A percentile compares a stretch with the other conserved stretches of the same genome.
These are phyloP conservation scores for Capsicum baccatum DNA, from an alignment of 257 asterid species.

Conservation along the genomic window DNA sequence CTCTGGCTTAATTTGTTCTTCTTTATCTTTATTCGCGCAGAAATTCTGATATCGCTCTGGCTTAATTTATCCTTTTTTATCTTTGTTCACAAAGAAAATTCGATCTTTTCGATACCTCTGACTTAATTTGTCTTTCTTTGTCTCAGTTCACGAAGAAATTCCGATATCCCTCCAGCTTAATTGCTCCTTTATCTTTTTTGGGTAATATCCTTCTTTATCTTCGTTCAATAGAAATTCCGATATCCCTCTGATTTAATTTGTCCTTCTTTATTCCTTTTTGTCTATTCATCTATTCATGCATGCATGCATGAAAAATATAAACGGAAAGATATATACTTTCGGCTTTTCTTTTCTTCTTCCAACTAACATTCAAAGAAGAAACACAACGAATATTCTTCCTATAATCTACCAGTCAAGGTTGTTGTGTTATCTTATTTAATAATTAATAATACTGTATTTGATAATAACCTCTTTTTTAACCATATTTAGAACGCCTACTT, in stretches of 20 bases:
- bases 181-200: neutral
- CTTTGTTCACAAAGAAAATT: neutral
- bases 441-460: neutral
- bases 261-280: constrained; percentile 20
- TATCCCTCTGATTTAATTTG: neutral
- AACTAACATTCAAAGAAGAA: constrained; percentile 23
- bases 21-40: neutral
- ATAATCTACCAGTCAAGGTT: neutral
- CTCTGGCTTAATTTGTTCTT: neutral
- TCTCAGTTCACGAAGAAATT: neutral
- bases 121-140: neutral
- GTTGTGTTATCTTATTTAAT: neutral
- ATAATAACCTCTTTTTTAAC: neutral
- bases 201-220: neutral
- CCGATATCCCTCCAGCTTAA: neutral
- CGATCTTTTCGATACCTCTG: neutral
- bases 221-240: too few relatives aligned
- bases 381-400: neutral
- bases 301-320: constrained; percentile 16
- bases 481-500: neutral
- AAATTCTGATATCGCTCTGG: neutral
- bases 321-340: neutral
- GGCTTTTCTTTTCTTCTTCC: neutral
- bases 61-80: neutral
- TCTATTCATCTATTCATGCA: constrained; percentile 36